Conservation (phyloP, 2,329 filamentous ascomycete species). For the Gliomastix tumulicola region DNA sequence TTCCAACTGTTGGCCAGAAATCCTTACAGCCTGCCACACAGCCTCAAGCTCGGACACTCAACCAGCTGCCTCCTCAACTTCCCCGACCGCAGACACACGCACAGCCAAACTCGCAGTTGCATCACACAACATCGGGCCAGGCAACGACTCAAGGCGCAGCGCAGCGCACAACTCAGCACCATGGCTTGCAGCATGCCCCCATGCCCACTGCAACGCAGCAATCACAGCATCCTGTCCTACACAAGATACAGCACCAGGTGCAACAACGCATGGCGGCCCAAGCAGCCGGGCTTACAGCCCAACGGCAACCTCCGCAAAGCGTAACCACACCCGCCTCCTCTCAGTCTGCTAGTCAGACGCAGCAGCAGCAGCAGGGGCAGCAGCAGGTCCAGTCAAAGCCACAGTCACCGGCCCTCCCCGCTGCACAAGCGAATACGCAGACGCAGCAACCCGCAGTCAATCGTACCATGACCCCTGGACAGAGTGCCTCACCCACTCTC, state of each 20-base stretch:
- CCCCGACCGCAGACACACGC: slow-evolving; percentile 10
- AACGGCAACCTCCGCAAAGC: too few relatives aligned
- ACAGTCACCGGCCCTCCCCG: too few relatives aligned
- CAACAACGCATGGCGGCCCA: too few relatives aligned
- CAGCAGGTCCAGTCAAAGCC: slow-evolving; percentile 1
- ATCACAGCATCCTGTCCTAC: too few relatives aligned
- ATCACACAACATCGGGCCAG: slow-evolving; percentile 4
- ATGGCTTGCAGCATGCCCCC: background rate
- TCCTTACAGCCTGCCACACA: slow-evolving; percentile 12
- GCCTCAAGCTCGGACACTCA: slow-evolving; percentile 14
- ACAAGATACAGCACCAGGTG: too few relatives aligned
- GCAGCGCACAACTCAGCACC: slow-evolving; percentile 1
- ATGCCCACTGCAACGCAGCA: too few relatives aligned
- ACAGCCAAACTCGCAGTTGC: slow-evolving; percentile 8
- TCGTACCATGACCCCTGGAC: too few relatives aligned
- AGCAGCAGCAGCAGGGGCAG: background rate
- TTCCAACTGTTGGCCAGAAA: slow-evolving; percentile 10
- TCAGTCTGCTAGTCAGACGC: slow-evolving; percentile 1
- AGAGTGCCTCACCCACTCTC: too few relatives aligned
- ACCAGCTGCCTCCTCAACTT: slow-evolving; percentile 19
- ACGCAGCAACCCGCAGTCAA: too few relatives aligned
- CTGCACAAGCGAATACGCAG: too few relatives aligned
- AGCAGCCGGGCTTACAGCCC: too few relatives aligned
- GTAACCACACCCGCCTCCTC: too few relatives aligned
- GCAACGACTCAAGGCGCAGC: background rate